Percentiles rank a stretch among this genome's conserved stretches.
phyloP scores from a whole-genome alignment of 768 basidiomycete species.

The Lactarius hengduanensis region DNA sequence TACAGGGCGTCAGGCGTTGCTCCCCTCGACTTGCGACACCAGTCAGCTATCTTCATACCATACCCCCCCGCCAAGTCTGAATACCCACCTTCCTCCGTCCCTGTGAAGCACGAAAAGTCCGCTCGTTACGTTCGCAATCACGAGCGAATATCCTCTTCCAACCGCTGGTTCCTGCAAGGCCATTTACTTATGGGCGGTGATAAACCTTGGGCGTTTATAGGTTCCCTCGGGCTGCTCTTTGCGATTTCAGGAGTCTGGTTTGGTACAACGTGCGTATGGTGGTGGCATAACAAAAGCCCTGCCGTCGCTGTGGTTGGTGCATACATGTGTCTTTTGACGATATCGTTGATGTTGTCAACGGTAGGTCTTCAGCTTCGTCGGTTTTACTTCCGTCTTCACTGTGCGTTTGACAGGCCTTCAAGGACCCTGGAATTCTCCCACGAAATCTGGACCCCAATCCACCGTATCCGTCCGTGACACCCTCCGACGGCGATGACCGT shows the following conservation, averaged over 20 bases:
- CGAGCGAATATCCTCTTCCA: slow-evolving; percentile 66
- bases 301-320: slow-evolving; percentile 66
- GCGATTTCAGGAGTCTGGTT: slow-evolving; percentile 81
- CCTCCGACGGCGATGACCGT: slow-evolving; percentile 59
- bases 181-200: slow-evolving; percentile 83
- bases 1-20: slow-evolving; percentile 24
- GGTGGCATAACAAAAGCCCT: slow-evolving; percentile 80
- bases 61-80: slow-evolving; percentile 28
- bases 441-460: slow-evolving; percentile 84
- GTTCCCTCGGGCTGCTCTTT: slow-evolving; percentile 58
- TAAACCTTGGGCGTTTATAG: slow-evolving; percentile 76
- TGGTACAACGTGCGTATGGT: slow-evolving; percentile 83
- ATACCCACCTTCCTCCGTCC: slow-evolving; percentile 37
- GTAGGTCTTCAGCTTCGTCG: slow-evolving; percentile 42
- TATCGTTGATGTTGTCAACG: slow-evolving; percentile 75
- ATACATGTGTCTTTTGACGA: slow-evolving; percentile 61
- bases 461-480: slow-evolving; percentile 62
- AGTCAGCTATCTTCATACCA: slow-evolving; percentile 21
- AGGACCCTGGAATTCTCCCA: slow-evolving; percentile 88
- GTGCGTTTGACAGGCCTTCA: slow-evolving; percentile 53
- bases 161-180: slow-evolving; percentile 73
- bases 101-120: slow-evolving; percentile 36
- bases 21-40: slow-evolving; percentile 20
- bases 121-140: slow-evolving; percentile 53
- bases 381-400: slow-evolving; percentile 31